Evolutionary conservation across 1,139 yeast genomes (phyloP).

Genomic region (Suhomyces anneliseae): DNA sequence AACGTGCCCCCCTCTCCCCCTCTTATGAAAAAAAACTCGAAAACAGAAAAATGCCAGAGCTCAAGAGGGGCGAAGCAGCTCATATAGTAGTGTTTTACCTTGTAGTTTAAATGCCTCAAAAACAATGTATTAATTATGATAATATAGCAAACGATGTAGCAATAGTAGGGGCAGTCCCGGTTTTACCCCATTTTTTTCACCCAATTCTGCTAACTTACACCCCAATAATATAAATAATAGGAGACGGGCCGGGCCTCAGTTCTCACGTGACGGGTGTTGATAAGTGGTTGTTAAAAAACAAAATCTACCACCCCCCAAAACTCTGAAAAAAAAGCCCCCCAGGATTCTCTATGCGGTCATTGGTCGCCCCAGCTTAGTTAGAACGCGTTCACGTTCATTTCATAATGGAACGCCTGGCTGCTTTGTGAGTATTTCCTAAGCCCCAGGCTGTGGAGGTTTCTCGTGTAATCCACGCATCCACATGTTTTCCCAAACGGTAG

Average conservation of each 20-base stretch:
- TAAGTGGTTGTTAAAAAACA: no score
- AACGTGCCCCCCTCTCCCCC: no score
- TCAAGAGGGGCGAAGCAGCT: background rate
- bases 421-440: background rate
- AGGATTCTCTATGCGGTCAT: background rate
- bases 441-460: background rate
- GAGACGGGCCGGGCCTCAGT: background rate
- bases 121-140: background rate
- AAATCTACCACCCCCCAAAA: background rate
- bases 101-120: background rate
- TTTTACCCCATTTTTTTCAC: background rate
- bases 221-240: background rate
- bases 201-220: background rate
- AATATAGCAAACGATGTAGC: background rate
- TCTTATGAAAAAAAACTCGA: no score
- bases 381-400: background rate
- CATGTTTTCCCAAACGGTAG: background rate
- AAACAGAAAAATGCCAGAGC: background rate
- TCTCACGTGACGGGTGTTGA: background rate
- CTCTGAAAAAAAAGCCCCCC: no score
- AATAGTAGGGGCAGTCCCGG: background rate
- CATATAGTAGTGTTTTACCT: background rate
- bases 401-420: background rate
- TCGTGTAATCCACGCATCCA: background rate
- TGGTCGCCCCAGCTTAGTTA: background rate